A percentile compares a stretch with the other conserved stretches of the same genome.
Conservation (phyloP, 179 eudicot species). For the Patellifolia procumbens region DNA sequence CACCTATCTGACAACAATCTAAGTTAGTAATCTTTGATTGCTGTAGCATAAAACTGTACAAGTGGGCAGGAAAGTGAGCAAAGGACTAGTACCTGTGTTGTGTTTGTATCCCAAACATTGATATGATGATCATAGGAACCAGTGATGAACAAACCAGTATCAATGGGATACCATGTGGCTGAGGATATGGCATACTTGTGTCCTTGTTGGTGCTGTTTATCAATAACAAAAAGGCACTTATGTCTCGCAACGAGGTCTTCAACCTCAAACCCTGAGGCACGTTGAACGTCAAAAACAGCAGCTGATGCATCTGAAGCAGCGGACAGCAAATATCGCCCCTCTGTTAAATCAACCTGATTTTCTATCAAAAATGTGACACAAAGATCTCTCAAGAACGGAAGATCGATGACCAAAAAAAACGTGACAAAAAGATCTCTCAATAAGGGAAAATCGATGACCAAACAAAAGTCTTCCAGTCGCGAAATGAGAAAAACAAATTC, state of each 20-base stretch:
- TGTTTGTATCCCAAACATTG: slow-evolving; percentile 98
- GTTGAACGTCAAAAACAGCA: slow-evolving; percentile 84
- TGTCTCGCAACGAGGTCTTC: slow-evolving; percentile 70
- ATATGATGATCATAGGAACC: slow-evolving; percentile 92
- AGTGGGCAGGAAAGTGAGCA: neutral
- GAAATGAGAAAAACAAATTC: neutral
- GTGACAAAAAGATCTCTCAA: too few species aligned
- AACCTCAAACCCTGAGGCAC: slow-evolving; percentile 57
- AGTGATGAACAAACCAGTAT: slow-evolving; percentile 91
- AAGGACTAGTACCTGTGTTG: slow-evolving; percentile 60
- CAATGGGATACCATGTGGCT: slow-evolving; percentile 94
- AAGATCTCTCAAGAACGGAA: slow-evolving; percentile 25
- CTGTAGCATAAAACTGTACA: neutral
- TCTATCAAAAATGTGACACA: slow-evolving; percentile 46
- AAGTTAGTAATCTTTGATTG: slow-evolving; percentile 4
- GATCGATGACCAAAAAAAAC: too few species aligned
- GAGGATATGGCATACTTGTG: slow-evolving; percentile 86
- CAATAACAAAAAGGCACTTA: slow-evolving; percentile 54
- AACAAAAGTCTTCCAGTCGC: neutral
- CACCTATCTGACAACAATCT: slow-evolving; percentile 42
- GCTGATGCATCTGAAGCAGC: slow-evolving; percentile 91
- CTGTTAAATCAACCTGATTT: slow-evolving; percentile 98
- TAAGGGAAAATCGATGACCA: slow-evolving; percentile 2
- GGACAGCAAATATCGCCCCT: slow-evolving; percentile 88
- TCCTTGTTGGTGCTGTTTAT: slow-evolving; percentile 83